phyloP scores from a whole-genome alignment of 2,329 filamentous ascomycete genomes.

The Aspergillus aculeatinus region DNA sequence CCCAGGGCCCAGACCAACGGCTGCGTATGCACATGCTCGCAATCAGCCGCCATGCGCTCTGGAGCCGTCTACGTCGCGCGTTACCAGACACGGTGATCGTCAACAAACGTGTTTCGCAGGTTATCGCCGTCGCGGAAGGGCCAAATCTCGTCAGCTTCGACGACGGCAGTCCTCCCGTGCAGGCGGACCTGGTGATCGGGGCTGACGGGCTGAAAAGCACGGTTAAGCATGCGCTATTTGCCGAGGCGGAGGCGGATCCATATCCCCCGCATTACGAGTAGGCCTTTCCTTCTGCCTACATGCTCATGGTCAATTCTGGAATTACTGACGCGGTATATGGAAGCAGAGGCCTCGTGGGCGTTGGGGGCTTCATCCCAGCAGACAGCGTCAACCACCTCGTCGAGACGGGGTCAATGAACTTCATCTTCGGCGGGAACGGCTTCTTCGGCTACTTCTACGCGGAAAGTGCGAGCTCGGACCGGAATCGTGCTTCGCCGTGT shows the following conservation, averaged over 20 bases:
- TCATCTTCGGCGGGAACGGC: slow-evolving; percentile 50
- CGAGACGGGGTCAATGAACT: slow-evolving; percentile 40
- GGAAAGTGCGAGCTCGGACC: slow-evolving; percentile 20
- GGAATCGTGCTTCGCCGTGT: slow-evolving; percentile 26
- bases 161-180: slow-evolving; percentile 32
- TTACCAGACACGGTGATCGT: slow-evolving; percentile 37
- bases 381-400: slow-evolving; percentile 29
- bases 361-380: slow-evolving; percentile 48
- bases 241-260: slow-evolving; percentile 28
- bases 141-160: slow-evolving; percentile 34
- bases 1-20: background rate
- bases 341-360: slow-evolving; percentile 40
- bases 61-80: slow-evolving; percentile 36
- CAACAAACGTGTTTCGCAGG: slow-evolving; percentile 32
- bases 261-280: slow-evolving; percentile 45
- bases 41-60: slow-evolving; percentile 41
- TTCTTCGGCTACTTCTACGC: slow-evolving; percentile 52
- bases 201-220: slow-evolving; percentile 44
- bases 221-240: slow-evolving; percentile 39
- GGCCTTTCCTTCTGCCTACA: slow-evolving; percentile 10
- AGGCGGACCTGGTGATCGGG: slow-evolving; percentile 46
- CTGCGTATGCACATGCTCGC: slow-evolving; percentile 33
- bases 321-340: slow-evolving; percentile 13
- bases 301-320: background rate
- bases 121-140: slow-evolving; percentile 26